Evolutionary conservation across 352 stramenopile genomes (phyloP), one percentile per base, ranked within the genome.

Genomic region (Globisporangium middletonii): DNA sequence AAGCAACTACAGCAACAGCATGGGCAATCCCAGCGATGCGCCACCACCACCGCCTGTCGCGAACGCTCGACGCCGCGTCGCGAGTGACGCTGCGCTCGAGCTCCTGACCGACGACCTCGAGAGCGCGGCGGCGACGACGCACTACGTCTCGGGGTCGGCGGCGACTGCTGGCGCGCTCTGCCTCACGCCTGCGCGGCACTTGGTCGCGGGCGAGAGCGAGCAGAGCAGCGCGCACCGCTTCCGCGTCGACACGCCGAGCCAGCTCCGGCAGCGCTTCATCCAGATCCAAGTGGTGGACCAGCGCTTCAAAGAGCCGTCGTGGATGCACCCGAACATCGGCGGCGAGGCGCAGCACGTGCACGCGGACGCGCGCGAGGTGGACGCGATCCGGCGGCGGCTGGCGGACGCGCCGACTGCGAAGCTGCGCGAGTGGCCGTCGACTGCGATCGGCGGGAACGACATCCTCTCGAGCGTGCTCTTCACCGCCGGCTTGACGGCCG

Each of bases 361-460:
- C 23, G 23, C 23, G 23, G 23, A 23, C 23, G 23, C 23, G 23
- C 23, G 23, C 3, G 71, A 80, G 50, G 58, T 85, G 23, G 30
- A 18, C 7, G 68, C 67, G 37, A 77, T 81, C 52, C 60, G 70
- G 26, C 44, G 68, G 27, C 49, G 74, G 38, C 59, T 79, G 23
- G 33, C 27, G 27, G 26, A n/a, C 18, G 65, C 64, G n/a, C 50
- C 33, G 2, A 57, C 57, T 41, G 65, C 80, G n/a, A 53, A 71
- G 55, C 67, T 95, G 27, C 59, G 69, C 1, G 66, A 96, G 66
- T 85, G 84, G 59, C 65, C 75, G 3, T 77, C 89, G 18, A 97
- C 89, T 0, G 68, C 85, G 12, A 96, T 96, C 64, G 89, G 68
- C 33, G 89, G 89, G n/a, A 97, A 97, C 64, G 88, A 97, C 57